A percentile compares a stretch with the other conserved stretches of the same genome.
These are phyloP conservation scores for Elaeis guineensis DNA, from an alignment of 176 grass and related monocot species.

Conservation along the genomic window DNA sequence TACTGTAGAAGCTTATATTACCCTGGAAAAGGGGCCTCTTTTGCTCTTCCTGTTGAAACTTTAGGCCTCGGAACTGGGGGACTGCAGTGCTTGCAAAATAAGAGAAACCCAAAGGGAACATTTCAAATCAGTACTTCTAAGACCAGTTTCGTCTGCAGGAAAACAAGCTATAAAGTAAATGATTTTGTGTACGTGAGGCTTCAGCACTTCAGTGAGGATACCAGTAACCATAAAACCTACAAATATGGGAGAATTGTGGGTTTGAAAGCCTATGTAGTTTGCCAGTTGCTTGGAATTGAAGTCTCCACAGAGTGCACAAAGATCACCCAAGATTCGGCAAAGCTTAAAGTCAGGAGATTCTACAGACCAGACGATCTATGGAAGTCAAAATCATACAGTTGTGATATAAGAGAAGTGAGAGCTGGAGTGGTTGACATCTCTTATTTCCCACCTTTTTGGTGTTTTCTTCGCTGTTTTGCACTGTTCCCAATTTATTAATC, in stretches of 20 bases:
- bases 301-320: constrained; percentile 35
- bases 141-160: constrained; percentile 58
- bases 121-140: constrained; percentile 34
- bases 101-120: constrained; percentile 42
- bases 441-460: too few species aligned
- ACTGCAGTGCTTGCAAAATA: constrained; percentile 61
- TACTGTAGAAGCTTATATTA: constrained; percentile 86
- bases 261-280: constrained; percentile 72
- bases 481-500: too few species aligned
- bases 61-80: constrained; percentile 72
- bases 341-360: constrained; percentile 78
- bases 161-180: constrained; percentile 47
- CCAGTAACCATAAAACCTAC: constrained; percentile 35
- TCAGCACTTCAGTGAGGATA: constrained; percentile 53
- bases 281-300: constrained; percentile 59
- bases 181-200: constrained; percentile 72
- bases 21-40: constrained; percentile 82
- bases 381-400: constrained; percentile 64
- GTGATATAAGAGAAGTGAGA: constrained; percentile 81
- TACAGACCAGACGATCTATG: constrained; percentile 92
- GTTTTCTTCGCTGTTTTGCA: too few species aligned
- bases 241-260: constrained; percentile 88
- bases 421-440: not conserved
- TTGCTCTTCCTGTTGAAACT: constrained; percentile 53
- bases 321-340: constrained; percentile 35